Percentiles rank a stretch among this genome's conserved stretches.
Conservation (phyloP, 768 basidiomycete species). For the Pleurotus sapidus region DNA sequence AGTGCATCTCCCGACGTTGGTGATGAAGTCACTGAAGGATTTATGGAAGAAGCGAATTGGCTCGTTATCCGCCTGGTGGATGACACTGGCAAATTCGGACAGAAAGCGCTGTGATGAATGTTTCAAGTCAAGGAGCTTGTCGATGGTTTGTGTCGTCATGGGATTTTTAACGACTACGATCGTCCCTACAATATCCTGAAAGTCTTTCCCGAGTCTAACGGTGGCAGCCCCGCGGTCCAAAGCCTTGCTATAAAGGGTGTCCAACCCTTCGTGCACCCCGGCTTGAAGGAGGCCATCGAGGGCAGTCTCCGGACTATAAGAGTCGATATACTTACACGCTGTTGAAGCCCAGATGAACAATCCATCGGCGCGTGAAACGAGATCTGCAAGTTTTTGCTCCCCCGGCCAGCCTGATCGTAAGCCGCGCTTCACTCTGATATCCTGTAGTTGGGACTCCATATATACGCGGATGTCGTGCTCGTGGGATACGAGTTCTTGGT, state of each 20-base stretch:
- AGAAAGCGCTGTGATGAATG: neutral
- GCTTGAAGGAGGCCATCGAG: neutral
- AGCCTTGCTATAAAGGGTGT: slow-evolving; percentile 1
- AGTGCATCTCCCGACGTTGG: slow-evolving; percentile 1
- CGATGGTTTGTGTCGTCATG: neutral
- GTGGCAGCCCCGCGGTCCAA: neutral
- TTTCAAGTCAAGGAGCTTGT: neutral
- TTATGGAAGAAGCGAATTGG: slow-evolving; percentile 7
- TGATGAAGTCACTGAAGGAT: slow-evolving; percentile 10
- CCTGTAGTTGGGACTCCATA: neutral
- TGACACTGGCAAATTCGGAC: neutral
- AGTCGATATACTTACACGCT: slow-evolving; percentile 16
- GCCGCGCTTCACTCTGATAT: neutral
- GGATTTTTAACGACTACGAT: neutral
- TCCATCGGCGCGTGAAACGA: slow-evolving; percentile 11
- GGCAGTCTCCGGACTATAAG: slow-evolving; percentile 6
- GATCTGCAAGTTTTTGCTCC: neutral
- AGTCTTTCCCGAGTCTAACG: neutral
- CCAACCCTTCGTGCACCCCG: slow-evolving; percentile 4
- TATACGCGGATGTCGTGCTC: neutral
- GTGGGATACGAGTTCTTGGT: neutral
- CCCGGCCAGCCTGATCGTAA: slow-evolving; percentile 14
- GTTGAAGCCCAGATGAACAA: slow-evolving; percentile 21
- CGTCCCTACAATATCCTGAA: slow-evolving; percentile 1
- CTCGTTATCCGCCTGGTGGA: neutral